phyloP scores from a whole-genome alignment of 371 early-diverging fungal genomes.

The Saksenaea oblongispora region DNA sequence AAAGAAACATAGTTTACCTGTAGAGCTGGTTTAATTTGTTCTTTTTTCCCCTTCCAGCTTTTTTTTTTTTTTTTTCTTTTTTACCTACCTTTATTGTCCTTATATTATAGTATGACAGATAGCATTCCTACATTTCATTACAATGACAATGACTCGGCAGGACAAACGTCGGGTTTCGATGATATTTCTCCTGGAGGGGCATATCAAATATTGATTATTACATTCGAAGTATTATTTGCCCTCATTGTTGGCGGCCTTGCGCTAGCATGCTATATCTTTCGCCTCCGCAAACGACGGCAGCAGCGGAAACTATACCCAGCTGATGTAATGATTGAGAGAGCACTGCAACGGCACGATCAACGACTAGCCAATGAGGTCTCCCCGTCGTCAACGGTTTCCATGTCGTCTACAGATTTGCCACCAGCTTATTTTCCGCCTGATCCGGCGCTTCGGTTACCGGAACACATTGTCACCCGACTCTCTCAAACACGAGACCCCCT shows the following conservation, averaged over 20 bases:
- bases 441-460: background rate
- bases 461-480: background rate
- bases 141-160: background rate
- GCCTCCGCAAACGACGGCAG: background rate
- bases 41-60: too few species aligned
- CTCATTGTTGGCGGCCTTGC: background rate
- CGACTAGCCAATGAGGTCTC: background rate
- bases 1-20: background rate
- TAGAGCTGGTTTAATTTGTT: background rate
- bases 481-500: background rate
- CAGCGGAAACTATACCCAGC: background rate
- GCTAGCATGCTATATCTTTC: background rate
- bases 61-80: background rate
- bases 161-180: background rate
- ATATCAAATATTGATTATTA: background rate
- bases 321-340: background rate
- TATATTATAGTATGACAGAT: too few species aligned
- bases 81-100: background rate
- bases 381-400: background rate
- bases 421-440: background rate
- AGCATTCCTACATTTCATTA: background rate
- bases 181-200: background rate
- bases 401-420: background rate
- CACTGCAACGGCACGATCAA: background rate
- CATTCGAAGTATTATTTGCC: background rate